Conservation (phyloP, 371 early-diverging fungal species). For the Mucor ambiguus region DNA sequence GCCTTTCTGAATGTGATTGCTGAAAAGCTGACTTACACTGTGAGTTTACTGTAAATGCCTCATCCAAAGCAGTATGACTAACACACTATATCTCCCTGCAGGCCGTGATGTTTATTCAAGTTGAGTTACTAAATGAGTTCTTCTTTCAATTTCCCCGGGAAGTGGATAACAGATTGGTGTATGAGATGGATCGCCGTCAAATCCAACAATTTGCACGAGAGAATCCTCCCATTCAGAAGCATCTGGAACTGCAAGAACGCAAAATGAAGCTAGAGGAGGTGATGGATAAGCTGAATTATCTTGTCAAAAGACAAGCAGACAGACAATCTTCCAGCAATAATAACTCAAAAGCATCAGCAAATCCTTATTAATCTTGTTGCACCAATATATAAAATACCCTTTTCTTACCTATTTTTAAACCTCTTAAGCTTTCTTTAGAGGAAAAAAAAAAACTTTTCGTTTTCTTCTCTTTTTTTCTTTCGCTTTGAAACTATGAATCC, state of each 20-base stretch:
- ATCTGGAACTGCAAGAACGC: conserved; percentile 85
- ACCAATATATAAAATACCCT: conserved; percentile 13
- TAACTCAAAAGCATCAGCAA: conserved; percentile 3
- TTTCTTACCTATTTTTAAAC: background rate
- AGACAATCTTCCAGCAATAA: conserved; percentile 29
- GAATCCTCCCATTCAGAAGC: conserved; percentile 83
- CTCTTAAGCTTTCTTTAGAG: background rate
- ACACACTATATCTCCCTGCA: conserved; percentile 11
- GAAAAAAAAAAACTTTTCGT: background rate
- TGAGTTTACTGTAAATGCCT: conserved; percentile 16
- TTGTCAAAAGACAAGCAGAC: conserved; percentile 67
- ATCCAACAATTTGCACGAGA: conserved; percentile 89
- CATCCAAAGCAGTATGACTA: background rate
- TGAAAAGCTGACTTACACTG: conserved; percentile 89
- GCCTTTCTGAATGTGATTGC: conserved; percentile 88
- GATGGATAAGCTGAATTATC: conserved; percentile 72
- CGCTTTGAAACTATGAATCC: background rate
- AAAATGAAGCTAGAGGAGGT: conserved; percentile 86
- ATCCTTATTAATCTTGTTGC: background rate
- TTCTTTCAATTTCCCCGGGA: conserved; percentile 96
- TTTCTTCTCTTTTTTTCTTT: background rate
- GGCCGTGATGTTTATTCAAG: conserved; percentile 95
- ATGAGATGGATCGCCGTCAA: conserved; percentile 71
- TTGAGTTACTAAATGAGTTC: conserved; percentile 95
- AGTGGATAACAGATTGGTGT: conserved; percentile 86